Base-by-base conservation (phyloP, 1,284 basidiomycete genomes). In the Cryptococcus neoformans region DNA sequence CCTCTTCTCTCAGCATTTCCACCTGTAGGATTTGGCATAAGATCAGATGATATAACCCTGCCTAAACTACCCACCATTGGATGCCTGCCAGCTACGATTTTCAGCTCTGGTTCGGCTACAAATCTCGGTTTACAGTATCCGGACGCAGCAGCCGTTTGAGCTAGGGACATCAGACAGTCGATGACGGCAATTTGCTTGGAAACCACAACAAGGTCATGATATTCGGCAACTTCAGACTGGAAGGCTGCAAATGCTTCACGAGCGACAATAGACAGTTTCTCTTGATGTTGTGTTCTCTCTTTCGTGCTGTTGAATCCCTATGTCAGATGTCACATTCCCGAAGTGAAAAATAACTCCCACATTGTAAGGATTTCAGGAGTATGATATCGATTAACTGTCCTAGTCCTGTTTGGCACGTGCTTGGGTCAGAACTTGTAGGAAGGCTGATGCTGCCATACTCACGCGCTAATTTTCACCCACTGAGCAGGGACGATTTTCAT, bases 381-480 rank as follows among this genome's bases (percentile, higher is more conserved):
- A 53, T 89, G 88, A 73, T 90, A 97, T n/a, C 95, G 83, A 48
- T 86, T 84, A 34, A 83, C 79, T 16, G 78, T 78, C 74, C 87
- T 93, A 0, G 93, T 97, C 45, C 88, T 90, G 58, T 44, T 62
- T 54, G 41, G 61, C 40, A n/a, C 6, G 44, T 28, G 28, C 4
- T 28, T 28, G 28, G 3, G 28, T 56, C 37, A 64, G 49, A 40
- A 21, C 44, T 44, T 28, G 16, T 41, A 37, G 5, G 17, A 2
- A 44, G 3, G 12, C 21, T 7, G 8, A 12, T 14, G 4, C 4
- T 16, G 8, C 55, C 50, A 11, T 8, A 58, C 72, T 59, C 66
- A 89, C 89, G 84, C 85, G 40, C 86, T 90, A 50, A 93, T 81
- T 41, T 89, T 80, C 48, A 85, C 79, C 93, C 94, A 99, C 56